Conservation (phyloP, 352 stramenopile genomes). For the Phytophthora rubi region DNA sequence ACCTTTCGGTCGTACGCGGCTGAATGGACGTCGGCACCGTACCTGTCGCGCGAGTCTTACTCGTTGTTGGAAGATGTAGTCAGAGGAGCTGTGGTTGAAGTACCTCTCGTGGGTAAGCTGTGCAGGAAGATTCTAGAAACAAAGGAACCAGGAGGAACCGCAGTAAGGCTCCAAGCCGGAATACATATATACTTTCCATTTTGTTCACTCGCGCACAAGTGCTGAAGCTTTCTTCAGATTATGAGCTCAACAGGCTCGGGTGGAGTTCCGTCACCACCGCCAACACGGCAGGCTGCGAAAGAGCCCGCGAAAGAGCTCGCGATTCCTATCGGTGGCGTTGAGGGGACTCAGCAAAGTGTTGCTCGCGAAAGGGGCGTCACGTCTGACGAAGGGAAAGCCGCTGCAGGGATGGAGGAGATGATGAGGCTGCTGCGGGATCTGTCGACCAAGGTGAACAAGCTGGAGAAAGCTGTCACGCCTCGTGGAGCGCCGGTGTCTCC, state of each 20-base stretch:
- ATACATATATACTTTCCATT: not conserved
- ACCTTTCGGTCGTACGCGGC: no score
- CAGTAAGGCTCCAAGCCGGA: not conserved
- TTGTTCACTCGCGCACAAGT: not conserved
- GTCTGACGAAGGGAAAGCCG: not conserved
- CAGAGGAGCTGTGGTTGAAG: not conserved
- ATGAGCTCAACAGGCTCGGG: slow-evolving; percentile 3
- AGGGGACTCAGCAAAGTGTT: not conserved
- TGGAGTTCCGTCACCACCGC: not conserved
- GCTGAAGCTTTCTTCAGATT: not conserved
- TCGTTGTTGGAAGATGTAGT: not conserved
- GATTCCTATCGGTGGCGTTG: not conserved
- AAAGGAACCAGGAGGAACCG: not conserved
- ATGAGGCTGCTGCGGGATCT: not conserved
- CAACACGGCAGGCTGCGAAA: slow-evolving; percentile 1
- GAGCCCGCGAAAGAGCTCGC: slow-evolving; percentile 1
- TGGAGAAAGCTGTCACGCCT: slow-evolving; percentile 9
- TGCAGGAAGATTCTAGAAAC: not conserved
- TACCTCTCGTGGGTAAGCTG: slow-evolving; percentile 1
- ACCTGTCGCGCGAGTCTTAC: no score
- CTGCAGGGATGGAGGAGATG: slow-evolving; percentile 1
- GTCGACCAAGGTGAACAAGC: slow-evolving; percentile 1
- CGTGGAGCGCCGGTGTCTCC: not conserved
- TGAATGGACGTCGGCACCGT: no score
- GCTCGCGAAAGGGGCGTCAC: not conserved